phyloP scores from a whole-genome alignment of 1,284 basidiomycete genomes.

The Ganoderma sp. region DNA sequence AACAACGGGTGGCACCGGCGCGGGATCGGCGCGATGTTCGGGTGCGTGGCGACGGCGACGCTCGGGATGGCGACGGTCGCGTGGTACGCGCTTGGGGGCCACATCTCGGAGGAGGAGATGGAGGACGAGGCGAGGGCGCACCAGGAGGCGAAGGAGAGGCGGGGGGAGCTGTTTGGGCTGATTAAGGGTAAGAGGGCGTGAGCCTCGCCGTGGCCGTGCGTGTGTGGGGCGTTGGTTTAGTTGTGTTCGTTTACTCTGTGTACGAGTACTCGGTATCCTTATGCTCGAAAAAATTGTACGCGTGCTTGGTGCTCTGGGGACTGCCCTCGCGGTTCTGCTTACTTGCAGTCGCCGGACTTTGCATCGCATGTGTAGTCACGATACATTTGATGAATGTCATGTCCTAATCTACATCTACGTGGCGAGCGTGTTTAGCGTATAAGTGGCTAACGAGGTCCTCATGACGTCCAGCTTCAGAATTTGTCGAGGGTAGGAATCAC shows the following conservation, averaged over 20 bases:
- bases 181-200: constrained; percentile 26
- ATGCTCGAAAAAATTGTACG: not conserved
- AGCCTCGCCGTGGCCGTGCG: not conserved
- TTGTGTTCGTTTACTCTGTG: not conserved
- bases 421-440: not conserved
- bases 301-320: not conserved
- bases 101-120: constrained; percentile 76
- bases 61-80: constrained; percentile 81
- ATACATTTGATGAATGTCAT: not conserved
- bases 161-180: constrained; percentile 43
- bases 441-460: not conserved
- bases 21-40: constrained; percentile 86
- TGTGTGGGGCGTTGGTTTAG: not conserved
- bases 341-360: no score
- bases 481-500: not conserved
- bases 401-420: not conserved
- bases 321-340: no score
- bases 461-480: not conserved
- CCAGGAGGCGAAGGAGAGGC: constrained; percentile 60
- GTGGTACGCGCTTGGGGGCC: constrained; percentile 80
- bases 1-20: constrained; percentile 79
- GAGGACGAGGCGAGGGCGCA: constrained; percentile 68
- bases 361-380: not conserved
- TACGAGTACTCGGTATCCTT: not conserved
- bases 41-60: constrained; percentile 82